A percentile compares a stretch with the other conserved stretches of the same genome.
These are phyloP conservation scores for Phialocephala subalpina DNA, from an alignment of 2,329 filamentous ascomycete species.

Conservation along the genomic window DNA sequence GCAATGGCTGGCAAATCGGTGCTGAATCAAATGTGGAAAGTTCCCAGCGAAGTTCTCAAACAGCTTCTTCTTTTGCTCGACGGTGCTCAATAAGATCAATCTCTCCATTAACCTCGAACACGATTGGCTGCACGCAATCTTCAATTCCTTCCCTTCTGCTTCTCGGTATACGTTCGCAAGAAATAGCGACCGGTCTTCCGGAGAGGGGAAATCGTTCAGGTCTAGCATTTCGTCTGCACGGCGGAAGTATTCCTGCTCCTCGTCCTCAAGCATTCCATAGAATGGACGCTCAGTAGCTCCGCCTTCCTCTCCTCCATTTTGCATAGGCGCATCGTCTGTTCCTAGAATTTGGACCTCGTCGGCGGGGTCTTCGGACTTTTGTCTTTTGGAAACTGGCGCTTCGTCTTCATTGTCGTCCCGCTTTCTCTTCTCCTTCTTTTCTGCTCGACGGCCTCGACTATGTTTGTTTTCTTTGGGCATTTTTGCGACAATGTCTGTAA, in stretches of 20 bases:
- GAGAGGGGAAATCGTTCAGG: conserved; percentile 82
- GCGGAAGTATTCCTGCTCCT: conserved; percentile 96
- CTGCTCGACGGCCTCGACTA: conserved; percentile 61
- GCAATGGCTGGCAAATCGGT: conserved; percentile 97
- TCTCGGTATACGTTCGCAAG: conserved; percentile 86
- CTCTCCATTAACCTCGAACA: conserved; percentile 94
- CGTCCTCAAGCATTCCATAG: conserved; percentile 90
- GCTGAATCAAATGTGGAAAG: conserved; percentile 89
- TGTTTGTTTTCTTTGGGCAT: conserved; percentile 70
- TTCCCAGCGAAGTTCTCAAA: conserved; percentile 88
- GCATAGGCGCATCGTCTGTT: conserved; percentile 31
- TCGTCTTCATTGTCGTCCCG: conserved; percentile 53
- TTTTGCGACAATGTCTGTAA: conserved; percentile 15
- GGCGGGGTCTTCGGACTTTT: conserved; percentile 39
- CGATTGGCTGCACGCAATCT: conserved; percentile 93
- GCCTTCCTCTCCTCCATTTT: conserved; percentile 32
- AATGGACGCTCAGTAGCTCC: conserved; percentile 57
- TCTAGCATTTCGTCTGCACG: conserved; percentile 90
- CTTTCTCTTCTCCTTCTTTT: conserved; percentile 57
- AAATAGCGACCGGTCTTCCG: conserved; percentile 76
- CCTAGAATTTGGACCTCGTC: conserved; percentile 32
- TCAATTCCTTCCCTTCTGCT: conserved; percentile 90
- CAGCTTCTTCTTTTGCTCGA: conserved; percentile 82
- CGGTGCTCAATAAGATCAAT: conserved; percentile 81
- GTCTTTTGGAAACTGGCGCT: conserved; percentile 45